phyloP scores from a whole-genome alignment of 108 stramenopile genomes.

The Cyclotella choctawhatcheeana region DNA sequence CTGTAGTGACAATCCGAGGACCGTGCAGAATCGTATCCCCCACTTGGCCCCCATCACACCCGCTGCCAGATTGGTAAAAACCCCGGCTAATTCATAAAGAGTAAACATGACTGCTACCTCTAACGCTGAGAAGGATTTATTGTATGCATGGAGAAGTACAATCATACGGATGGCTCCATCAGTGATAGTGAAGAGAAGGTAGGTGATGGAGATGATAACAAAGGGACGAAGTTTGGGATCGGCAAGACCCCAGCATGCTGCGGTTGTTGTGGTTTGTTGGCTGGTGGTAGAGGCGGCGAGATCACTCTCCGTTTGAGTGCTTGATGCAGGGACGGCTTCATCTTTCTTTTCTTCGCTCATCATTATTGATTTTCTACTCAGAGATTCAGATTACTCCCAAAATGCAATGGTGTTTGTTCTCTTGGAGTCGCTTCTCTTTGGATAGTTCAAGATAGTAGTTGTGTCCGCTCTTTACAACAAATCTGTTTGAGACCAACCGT shows the following conservation, averaged over 20 bases:
- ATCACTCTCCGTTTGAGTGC: not conserved
- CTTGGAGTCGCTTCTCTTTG: too few species aligned
- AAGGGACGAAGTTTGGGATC: slow-evolving; percentile 79
- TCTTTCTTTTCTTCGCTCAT: slow-evolving; percentile 1
- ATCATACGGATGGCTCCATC: slow-evolving; percentile 96
- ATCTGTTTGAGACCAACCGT: too few species aligned
- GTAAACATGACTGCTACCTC: slow-evolving; percentile 95
- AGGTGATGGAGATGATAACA: slow-evolving; percentile 87
- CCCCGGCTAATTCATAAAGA: slow-evolving; percentile 93
- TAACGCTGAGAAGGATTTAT: slow-evolving; percentile 88
- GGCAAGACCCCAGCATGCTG: not conserved
- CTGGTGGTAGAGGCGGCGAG: not conserved
- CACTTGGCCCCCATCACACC: slow-evolving; percentile 87
- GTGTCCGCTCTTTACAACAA: too few species aligned
- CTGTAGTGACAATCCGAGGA: slow-evolving; percentile 78
- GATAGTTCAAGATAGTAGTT: too few species aligned
- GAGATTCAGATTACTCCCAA: too few species aligned
- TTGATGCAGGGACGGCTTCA: not conserved
- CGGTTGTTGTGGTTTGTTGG: not conserved
- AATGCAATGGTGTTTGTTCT: too few species aligned
- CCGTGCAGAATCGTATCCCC: slow-evolving; percentile 87
- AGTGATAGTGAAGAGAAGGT: slow-evolving; percentile 93
- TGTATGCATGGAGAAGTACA: slow-evolving; percentile 92
- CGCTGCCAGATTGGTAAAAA: slow-evolving; percentile 93
- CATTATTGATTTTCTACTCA: not conserved